Percentiles rank a stretch among this genome's conserved stretches.
phyloP scores from a whole-genome alignment of 2,329 filamentous ascomycete genomes.

The Aspergillaceae sp. region DNA sequence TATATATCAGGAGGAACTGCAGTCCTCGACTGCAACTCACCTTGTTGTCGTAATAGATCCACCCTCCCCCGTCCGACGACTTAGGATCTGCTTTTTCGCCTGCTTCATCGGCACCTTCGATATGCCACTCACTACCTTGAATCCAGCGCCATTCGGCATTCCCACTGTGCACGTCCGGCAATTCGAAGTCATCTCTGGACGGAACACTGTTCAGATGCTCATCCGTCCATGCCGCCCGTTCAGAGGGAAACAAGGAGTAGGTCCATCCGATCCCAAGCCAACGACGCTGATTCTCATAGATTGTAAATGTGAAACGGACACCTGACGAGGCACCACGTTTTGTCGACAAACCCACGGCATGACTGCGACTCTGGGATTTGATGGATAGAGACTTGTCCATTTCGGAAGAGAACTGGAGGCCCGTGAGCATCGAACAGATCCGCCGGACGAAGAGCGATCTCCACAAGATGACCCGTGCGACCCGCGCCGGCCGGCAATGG shows the following conservation, averaged over 20 bases:
- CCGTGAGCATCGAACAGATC: constrained; percentile 65
- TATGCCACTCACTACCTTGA: constrained; percentile 71
- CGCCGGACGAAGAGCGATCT: constrained; percentile 67
- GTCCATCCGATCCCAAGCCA: constrained; percentile 97
- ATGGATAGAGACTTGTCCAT: constrained; percentile 14
- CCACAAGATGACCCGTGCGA: constrained; percentile 83
- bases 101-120: constrained; percentile 55
- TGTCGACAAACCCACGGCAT: constrained; percentile 41
- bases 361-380: constrained; percentile 36
- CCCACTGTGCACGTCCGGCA: constrained; percentile 58
- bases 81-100: constrained; percentile 32
- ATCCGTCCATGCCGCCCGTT: constrained; percentile 87
- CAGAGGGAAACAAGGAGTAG: constrained; percentile 79
- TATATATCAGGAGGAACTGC: not conserved
- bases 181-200: constrained; percentile 61
- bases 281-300: constrained; percentile 92
- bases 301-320: constrained; percentile 89
- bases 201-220: constrained; percentile 81
- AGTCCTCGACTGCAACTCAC: constrained; percentile 37
- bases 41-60: constrained; percentile 98
- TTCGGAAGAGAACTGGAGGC: constrained; percentile 55
- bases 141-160: constrained; percentile 71
- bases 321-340: constrained; percentile 53
- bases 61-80: constrained; percentile 58
- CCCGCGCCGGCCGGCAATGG: constrained; percentile 79